A percentile compares a stretch with the other conserved stretches of the same genome.
phyloP scores from a whole-genome alignment of 176 grass and related monocot species.

The Triticum dicoccoides region DNA sequence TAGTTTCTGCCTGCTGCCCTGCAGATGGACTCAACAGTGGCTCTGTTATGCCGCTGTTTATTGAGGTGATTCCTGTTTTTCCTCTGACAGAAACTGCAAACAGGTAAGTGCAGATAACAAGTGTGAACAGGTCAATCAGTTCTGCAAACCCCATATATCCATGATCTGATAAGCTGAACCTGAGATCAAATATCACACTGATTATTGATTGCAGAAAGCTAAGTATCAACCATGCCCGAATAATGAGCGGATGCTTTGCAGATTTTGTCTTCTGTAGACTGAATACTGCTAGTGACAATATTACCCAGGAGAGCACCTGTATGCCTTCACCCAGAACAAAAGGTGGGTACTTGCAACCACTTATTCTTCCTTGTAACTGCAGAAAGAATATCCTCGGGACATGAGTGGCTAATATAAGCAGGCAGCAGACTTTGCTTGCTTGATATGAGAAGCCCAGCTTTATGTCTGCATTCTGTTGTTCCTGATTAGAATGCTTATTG shows the following conservation, averaged over 20 bases:
- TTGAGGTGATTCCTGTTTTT: conserved; percentile 68
- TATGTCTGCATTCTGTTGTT: conserved; percentile 35
- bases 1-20: conserved; percentile 54
- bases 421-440: conserved; percentile 68
- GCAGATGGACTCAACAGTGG: conserved; percentile 56
- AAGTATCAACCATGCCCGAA: conserved; percentile 78
- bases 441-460: conserved; percentile 56
- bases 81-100: conserved; percentile 64
- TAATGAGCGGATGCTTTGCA: conserved; percentile 51
- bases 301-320: conserved; percentile 71
- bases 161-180: conserved; percentile 39
- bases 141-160: conserved; percentile 41
- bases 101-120: conserved; percentile 54
- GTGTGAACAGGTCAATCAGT: conserved; percentile 43
- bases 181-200: conserved; percentile 58
- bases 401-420: conserved; percentile 57
- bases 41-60: conserved; percentile 50
- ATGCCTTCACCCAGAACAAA: conserved; percentile 54
- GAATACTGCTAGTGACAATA: conserved; percentile 58
- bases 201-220: conserved; percentile 67
- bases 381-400: conserved; percentile 41
- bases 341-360: conserved; percentile 46
- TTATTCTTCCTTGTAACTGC: conserved; percentile 35
- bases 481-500: conserved; percentile 19
- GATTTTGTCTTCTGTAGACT: conserved; percentile 60